phyloP scores from a whole-genome alignment of 495 filamentous ascomycete species.

The Aspergillus sparsus region DNA sequence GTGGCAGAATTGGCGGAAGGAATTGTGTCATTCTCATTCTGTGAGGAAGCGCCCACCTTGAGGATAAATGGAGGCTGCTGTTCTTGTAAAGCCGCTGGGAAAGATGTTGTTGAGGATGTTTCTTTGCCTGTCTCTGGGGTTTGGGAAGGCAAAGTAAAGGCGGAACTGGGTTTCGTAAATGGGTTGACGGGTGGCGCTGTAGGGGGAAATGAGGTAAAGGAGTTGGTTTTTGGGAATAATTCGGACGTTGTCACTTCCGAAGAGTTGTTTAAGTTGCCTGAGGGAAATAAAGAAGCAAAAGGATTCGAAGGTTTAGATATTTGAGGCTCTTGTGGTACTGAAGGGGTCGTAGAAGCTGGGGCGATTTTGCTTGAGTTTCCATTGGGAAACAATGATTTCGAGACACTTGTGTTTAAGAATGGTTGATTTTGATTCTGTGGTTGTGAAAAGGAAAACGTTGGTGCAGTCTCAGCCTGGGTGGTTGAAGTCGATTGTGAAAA shows the following conservation, averaged over 20 bases:
- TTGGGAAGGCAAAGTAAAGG: conserved; percentile 22
- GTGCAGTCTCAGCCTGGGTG: neutral
- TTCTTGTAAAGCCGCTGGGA: neutral
- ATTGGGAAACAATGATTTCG: too few species aligned
- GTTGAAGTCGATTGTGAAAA: conserved; percentile 13
- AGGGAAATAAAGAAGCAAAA: conserved; percentile 28
- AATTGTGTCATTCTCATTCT: conserved; percentile 5
- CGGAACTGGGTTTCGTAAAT: conserved; percentile 24
- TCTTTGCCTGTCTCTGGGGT: conserved; percentile 11
- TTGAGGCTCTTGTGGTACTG: conserved; percentile 6
- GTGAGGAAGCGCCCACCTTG: neutral
- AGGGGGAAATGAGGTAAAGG: neutral
- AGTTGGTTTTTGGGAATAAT: too few species aligned
- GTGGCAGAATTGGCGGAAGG: neutral
- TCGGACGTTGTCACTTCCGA: neutral
- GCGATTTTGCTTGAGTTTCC: neutral
- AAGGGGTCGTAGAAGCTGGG: conserved; percentile 5
- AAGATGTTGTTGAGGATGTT: neutral
- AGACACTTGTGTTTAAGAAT: too few species aligned
- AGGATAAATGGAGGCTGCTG: neutral
- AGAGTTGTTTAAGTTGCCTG: conserved; percentile 6
- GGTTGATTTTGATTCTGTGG: too few species aligned
- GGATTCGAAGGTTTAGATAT: conserved; percentile 18
- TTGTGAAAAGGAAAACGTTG: too few species aligned
- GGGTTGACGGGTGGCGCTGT: conserved; percentile 20